Percentiles rank a stretch among this genome's conserved stretches.
These are phyloP conservation scores for Amborella trichopoda DNA, from an alignment of 164 flowering plant species.

Conservation along the genomic window DNA sequence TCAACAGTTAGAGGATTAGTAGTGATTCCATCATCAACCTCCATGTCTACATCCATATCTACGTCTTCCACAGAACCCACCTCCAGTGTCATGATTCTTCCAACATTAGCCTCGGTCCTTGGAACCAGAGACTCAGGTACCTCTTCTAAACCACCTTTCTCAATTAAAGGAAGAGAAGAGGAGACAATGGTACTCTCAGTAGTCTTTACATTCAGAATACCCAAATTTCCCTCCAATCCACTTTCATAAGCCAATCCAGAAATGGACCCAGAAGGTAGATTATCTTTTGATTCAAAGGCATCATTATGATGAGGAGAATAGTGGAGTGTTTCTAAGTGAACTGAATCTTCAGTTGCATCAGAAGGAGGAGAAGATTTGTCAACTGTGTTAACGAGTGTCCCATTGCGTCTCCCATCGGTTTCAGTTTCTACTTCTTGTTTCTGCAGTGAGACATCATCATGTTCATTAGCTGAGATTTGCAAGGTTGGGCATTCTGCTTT, in stretches of 20 bases:
- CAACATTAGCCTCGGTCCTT: conserved; percentile 13
- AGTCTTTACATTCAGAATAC: too few relatives aligned
- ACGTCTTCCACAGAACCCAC: conserved; percentile 33
- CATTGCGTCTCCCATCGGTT: conserved; percentile 9
- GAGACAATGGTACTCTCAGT: too few relatives aligned
- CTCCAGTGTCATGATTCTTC: too few relatives aligned
- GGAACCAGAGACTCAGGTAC: conserved; percentile 9
- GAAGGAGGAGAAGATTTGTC: conserved; percentile 9
- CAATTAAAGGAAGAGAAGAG: too few relatives aligned
- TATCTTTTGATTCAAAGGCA: conserved; percentile 3
- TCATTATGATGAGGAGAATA: background rate
- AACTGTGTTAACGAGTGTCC: conserved; percentile 1
- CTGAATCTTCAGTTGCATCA: conserved; percentile 1
- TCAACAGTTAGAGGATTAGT: conserved; percentile 5
- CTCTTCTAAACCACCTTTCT: too few relatives aligned
- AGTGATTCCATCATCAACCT: conserved; percentile 60
- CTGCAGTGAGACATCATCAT: conserved; percentile 10
- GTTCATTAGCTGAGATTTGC: conserved; percentile 5
- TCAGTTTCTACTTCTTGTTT: conserved; percentile 12
- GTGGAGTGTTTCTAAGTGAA: conserved; percentile 3
- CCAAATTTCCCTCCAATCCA: too few relatives aligned
- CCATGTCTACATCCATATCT: conserved; percentile 99
- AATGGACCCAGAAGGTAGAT: conserved; percentile 11
- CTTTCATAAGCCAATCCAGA: too few relatives aligned
- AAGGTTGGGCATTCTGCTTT: conserved; percentile 10